Evolutionary conservation across 2,329 filamentous ascomycete species (phyloP).

Genomic region (Pyrenophora teres): DNA sequence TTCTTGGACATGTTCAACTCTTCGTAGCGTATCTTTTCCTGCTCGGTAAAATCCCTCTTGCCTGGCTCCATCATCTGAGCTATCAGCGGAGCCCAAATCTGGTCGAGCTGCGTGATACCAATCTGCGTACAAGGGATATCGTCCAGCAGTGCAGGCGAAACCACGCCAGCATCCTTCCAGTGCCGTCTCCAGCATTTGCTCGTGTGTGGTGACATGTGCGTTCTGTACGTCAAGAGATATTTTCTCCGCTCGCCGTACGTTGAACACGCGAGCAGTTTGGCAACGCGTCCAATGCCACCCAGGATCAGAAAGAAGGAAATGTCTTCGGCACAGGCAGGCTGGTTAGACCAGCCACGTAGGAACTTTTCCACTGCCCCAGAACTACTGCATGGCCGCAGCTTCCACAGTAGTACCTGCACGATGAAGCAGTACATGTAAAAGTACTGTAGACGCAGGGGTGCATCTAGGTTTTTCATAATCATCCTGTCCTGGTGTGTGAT

Average conservation of each 20-base stretch:
- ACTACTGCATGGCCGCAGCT: slow-evolving; percentile 38
- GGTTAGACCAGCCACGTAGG: slow-evolving; percentile 39
- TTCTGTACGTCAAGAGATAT: slow-evolving; percentile 41
- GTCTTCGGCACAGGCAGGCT: slow-evolving; percentile 42
- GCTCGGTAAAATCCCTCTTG: slow-evolving; percentile 36
- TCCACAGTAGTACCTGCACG: slow-evolving; percentile 39
- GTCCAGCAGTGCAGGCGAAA: slow-evolving; percentile 42
- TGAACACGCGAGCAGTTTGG: slow-evolving; percentile 40
- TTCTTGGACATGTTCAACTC: slow-evolving; percentile 35
- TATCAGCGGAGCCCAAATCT: slow-evolving; percentile 44
- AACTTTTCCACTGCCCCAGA: slow-evolving; percentile 38
- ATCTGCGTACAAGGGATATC: slow-evolving; percentile 44
- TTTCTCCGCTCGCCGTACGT: slow-evolving; percentile 40
- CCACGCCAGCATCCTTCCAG: slow-evolving; percentile 43
- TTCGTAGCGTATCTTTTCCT: slow-evolving; percentile 35
- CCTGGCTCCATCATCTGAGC: slow-evolving; percentile 39
- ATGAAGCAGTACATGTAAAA: slow-evolving; percentile 48
- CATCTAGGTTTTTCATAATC: slow-evolving; percentile 40
- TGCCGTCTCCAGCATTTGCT: slow-evolving; percentile 42
- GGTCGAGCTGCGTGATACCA: slow-evolving; percentile 44
- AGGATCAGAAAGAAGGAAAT: slow-evolving; percentile 44
- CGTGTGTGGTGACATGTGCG: slow-evolving; percentile 43
- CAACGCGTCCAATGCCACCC: slow-evolving; percentile 42
- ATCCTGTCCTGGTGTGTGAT: slow-evolving; percentile 35
- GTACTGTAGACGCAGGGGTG: slow-evolving; percentile 42